phyloP scores from a whole-genome alignment of 2,329 filamentous ascomycete genomes.

The Nemania sp. region DNA sequence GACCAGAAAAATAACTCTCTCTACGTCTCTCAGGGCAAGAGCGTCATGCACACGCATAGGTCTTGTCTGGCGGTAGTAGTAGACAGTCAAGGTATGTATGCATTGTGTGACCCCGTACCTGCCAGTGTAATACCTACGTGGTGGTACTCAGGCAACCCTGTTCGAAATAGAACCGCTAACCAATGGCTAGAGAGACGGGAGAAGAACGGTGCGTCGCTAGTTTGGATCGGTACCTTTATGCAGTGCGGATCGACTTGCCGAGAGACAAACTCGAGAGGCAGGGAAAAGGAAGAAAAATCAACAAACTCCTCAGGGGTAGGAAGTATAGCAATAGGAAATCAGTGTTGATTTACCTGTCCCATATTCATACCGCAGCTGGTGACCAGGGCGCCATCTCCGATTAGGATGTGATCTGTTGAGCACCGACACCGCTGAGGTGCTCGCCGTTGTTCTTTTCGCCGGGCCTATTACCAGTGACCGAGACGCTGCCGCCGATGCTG shows the following conservation, averaged over 20 bases:
- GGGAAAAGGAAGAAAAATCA: no score
- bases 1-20: no score
- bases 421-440: neutral
- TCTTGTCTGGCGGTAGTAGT: no score
- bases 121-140: no score
- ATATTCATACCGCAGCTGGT: no score
- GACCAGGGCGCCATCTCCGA: no score
- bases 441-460: slow-evolving; percentile 8
- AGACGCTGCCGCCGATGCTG: slow-evolving; percentile 6
- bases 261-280: no score
- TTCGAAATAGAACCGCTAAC: neutral
- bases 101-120: no score
- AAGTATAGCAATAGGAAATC: neutral
- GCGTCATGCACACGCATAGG: no score
- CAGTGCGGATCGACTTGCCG: neutral
- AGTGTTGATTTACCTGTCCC: slow-evolving; percentile 9
- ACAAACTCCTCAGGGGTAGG: no score
- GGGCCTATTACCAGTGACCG: slow-evolving; percentile 11
- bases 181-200: neutral
- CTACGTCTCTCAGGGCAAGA: no score
- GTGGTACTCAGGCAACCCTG: slow-evolving; percentile 1
- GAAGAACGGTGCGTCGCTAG: neutral
- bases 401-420: neutral
- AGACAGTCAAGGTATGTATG: no score
- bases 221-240: neutral